phyloP scores from a whole-genome alignment of 805 yeast genomes.

The Alloascoidea hylecoeti region DNA sequence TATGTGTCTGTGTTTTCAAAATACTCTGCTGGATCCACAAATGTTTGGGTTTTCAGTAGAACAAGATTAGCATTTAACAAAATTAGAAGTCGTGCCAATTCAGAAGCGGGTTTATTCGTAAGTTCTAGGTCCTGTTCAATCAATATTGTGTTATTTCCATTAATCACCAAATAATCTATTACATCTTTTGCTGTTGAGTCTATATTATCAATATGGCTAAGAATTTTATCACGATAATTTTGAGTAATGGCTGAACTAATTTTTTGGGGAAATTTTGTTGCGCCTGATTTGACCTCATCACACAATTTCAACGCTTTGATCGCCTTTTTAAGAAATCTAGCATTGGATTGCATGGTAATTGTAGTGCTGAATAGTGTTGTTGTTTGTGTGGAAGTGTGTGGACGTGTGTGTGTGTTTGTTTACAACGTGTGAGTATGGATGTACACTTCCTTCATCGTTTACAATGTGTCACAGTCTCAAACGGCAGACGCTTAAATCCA shows the following conservation, averaged over 20 bases:
- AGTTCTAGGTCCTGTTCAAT: background rate
- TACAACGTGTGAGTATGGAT: no score
- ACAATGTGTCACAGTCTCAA: no score
- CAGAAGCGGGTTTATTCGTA: background rate
- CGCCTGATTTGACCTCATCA: constrained; percentile 1
- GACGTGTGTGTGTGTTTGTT: no score
- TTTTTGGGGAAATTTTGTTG: background rate
- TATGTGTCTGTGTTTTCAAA: background rate
- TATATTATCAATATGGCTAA: background rate
- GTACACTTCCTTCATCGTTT: no score
- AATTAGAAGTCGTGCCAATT: constrained; percentile 1
- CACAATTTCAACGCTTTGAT: background rate
- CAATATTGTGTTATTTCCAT: background rate
- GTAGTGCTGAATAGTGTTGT: no score
- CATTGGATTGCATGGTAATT: background rate
- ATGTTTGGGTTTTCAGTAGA: background rate
- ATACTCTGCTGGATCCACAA: background rate
- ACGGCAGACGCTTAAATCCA: no score
- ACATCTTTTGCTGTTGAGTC: background rate
- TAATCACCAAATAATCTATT: background rate
- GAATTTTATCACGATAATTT: background rate
- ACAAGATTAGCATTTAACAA: background rate
- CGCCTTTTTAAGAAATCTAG: background rate
- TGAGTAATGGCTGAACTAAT: background rate
- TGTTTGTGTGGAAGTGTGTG: no score